Base-by-base conservation (phyloP, 1,284 basidiomycete species). In the Pseudomicrostroma phylloplanum region DNA sequence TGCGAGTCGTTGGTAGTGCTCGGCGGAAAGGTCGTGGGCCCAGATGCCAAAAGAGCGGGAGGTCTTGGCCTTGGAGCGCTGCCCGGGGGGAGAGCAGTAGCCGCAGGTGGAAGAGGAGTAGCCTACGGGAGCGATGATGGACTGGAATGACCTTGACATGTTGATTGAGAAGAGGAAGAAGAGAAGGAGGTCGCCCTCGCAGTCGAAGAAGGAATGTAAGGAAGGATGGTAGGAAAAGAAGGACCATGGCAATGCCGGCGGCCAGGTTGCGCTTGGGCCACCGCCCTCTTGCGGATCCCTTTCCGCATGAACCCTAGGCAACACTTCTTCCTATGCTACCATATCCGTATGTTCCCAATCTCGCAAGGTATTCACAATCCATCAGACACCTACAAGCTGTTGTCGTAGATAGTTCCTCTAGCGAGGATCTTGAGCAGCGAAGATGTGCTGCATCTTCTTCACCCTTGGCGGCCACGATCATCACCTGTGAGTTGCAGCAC, bases 71-170 rank as follows among this genome's bases (percentile, higher is more conserved):
- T 40, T 30, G 54, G 72, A 77, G 56, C 80, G 72, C 55, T 68
- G 68, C 11, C 53, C 67, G 7, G 63, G 64, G 0, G 80, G 69
- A 0, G 78, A 76, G 65, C 82, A 83, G 72, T 83, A 83, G 23
- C 83, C 83, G 67, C 83, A 83, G 3, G 80, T 76, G 1, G 80
- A 81, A 11, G 55, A n/a, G 6, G 64, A 55, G 58, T 79, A 80
- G 26, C 78, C 59, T 1, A 57, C 59, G 41, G 59, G 59, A 19
- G 53, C 8, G 54, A 60, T 36, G 19, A 60, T 25, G 49, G 51
- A 36, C 30, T 36, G 55, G 15, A 59, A n/a, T 12, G 46, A 23
- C 46, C 46, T n/a, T n/a, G 46, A n/a, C 46, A 48, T 23, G 4
- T 48, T 23, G 4, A 48, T 12, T n/a, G 7, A 7, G 12, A 48